Percentiles rank a stretch among this genome's conserved stretches.
phyloP scores from a whole-genome alignment of 2,329 filamentous ascomycete species.

The Ophioceras dolichostomum region DNA sequence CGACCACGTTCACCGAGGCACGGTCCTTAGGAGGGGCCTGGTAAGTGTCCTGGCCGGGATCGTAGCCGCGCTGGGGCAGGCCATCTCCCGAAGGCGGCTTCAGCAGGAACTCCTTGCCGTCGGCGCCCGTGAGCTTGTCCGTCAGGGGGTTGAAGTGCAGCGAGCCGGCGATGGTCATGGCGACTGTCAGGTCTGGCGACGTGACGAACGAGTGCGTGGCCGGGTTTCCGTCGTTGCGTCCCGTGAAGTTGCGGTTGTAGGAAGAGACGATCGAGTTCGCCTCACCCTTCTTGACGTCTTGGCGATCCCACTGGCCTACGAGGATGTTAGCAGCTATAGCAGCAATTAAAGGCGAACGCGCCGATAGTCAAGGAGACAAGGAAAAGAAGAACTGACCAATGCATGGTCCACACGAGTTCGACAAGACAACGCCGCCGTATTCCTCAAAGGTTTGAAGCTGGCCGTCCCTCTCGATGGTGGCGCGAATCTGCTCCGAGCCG shows the following conservation, averaged over 20 bases:
- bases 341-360: no score
- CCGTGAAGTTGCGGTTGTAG: constrained; percentile 99
- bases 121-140: constrained; percentile 84
- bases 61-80: constrained; percentile 73
- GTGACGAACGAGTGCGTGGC: constrained; percentile 35
- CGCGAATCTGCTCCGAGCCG: constrained; percentile 92
- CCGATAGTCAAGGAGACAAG: no score
- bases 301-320: constrained; percentile 96
- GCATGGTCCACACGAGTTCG: constrained; percentile 88
- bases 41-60: constrained; percentile 84
- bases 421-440: constrained; percentile 87
- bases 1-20: constrained; percentile 58
- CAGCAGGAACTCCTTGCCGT: constrained; percentile 93
- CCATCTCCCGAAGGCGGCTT: constrained; percentile 67
- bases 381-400: no score
- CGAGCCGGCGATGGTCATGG: constrained; percentile 24
- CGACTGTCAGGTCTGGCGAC: constrained; percentile 31
- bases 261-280: constrained; percentile 96
- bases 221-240: constrained; percentile 59
- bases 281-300: constrained; percentile 87
- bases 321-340: no score
- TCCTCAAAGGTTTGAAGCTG: constrained; percentile 92
- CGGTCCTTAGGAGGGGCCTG: constrained; percentile 85
- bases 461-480: constrained; percentile 81
- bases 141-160: constrained; percentile 86